Conservation (phyloP, 352 stramenopile species). For the Phytophthora fragariae region DNA sequence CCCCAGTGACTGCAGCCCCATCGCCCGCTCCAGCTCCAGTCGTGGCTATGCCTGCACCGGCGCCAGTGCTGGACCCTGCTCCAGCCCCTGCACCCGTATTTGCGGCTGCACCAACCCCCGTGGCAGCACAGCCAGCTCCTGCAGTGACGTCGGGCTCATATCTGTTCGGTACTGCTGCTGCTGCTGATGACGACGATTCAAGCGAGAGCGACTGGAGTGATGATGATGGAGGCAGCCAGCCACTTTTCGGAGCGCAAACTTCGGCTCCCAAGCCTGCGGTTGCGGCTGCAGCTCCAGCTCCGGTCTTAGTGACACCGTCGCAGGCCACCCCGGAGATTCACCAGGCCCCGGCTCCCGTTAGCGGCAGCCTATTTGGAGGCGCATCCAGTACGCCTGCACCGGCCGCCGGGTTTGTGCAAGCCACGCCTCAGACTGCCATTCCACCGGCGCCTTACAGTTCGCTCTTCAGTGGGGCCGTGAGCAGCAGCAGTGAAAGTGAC, state of each 20-base stretch:
- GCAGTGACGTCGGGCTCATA: slow-evolving; percentile 24
- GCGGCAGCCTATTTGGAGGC: slow-evolving; percentile 42
- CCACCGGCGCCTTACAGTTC: slow-evolving; percentile 56
- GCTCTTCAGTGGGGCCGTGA: slow-evolving; percentile 67
- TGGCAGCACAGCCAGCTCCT: slow-evolving; percentile 11
- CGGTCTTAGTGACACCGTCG: slow-evolving; percentile 35
- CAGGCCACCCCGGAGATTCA: slow-evolving; percentile 34
- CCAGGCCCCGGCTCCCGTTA: slow-evolving; percentile 23
- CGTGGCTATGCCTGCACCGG: slow-evolving; percentile 8
- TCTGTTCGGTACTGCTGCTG: slow-evolving; percentile 47
- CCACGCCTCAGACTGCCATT: slow-evolving; percentile 29
- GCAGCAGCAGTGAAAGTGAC: slow-evolving; percentile 63
- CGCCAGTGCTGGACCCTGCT: neutral
- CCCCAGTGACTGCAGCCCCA: slow-evolving; percentile 1
- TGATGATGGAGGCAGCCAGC: slow-evolving; percentile 43
- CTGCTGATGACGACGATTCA: slow-evolving; percentile 54
- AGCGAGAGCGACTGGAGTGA: slow-evolving; percentile 81
- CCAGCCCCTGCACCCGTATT: slow-evolving; percentile 13
- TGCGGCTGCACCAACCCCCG: slow-evolving; percentile 9
- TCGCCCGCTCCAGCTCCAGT: slow-evolving; percentile 4
- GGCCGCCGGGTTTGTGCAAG: slow-evolving; percentile 39
- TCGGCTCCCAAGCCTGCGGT: slow-evolving; percentile 22
- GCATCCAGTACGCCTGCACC: slow-evolving; percentile 24
- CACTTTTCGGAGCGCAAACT: slow-evolving; percentile 50
- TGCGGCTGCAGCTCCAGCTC: slow-evolving; percentile 11